These are phyloP conservation scores for Castanospermum australe DNA, from an alignment of 306 rosid genomes.

Conservation along the genomic window DNA sequence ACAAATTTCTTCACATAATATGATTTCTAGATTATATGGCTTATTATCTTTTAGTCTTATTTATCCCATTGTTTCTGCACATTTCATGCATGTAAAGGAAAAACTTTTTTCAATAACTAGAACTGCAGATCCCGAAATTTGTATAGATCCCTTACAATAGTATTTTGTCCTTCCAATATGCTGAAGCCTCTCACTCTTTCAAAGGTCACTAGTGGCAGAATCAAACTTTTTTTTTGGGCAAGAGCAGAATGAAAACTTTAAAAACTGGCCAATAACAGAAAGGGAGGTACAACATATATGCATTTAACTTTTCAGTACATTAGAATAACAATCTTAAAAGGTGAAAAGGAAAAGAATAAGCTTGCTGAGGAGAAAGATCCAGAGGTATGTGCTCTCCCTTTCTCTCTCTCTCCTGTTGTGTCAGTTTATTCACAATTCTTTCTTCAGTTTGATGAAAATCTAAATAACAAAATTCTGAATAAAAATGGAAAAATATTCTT, in stretches of 20 bases:
- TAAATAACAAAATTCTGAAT: neutral
- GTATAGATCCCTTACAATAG: neutral
- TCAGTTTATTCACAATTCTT: neutral
- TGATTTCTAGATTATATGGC: neutral
- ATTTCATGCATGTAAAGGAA: neutral
- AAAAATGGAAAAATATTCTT: neutral
- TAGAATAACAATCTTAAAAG: slow-evolving; percentile 24
- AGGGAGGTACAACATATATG: slow-evolving; percentile 17
- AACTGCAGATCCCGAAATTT: neutral
- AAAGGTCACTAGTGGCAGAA: slow-evolving; percentile 26
- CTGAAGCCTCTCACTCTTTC: slow-evolving; percentile 25
- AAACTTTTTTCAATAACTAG: neutral
- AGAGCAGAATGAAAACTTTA: slow-evolving; percentile 20
- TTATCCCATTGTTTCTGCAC: neutral
- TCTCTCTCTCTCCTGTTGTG: neutral
- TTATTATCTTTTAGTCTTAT: neutral
- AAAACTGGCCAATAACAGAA: slow-evolving; percentile 29
- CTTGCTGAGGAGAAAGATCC: slow-evolving; percentile 35
- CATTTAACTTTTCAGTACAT: slow-evolving; percentile 21
- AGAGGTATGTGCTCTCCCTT: slow-evolving; percentile 27
- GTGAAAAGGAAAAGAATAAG: slow-evolving; percentile 17
- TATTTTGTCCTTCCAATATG: slow-evolving; percentile 16
- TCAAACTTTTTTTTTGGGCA: slow-evolving; percentile 14
- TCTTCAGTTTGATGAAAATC: neutral
- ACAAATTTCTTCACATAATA: neutral